Evolutionary conservation across 352 stramenopile species (phyloP).

Genomic region (Detonula confervacea): DNA sequence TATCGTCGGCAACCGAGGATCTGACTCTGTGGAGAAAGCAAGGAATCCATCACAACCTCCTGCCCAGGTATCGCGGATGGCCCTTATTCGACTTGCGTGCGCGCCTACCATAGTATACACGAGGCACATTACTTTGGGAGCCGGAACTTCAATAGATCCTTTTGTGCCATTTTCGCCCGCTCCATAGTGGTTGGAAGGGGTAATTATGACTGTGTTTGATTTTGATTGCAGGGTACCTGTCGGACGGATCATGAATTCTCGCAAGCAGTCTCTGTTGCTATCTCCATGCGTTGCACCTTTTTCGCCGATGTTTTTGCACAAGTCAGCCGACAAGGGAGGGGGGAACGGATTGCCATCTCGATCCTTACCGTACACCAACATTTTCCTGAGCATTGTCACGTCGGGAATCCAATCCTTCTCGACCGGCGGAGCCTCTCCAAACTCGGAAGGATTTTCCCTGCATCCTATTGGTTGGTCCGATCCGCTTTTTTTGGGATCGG

Average conservation of each 20-base stretch:
- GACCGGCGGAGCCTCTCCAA: conserved; percentile 26
- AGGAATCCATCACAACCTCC: conserved; percentile 66
- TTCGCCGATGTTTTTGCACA: conserved; percentile 66
- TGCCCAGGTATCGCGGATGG: conserved; percentile 74
- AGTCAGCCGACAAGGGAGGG: conserved; percentile 56
- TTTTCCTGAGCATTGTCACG: conserved; percentile 70
- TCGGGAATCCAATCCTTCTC: conserved; percentile 71
- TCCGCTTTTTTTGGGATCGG: conserved; percentile 37
- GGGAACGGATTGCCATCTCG: conserved; percentile 69
- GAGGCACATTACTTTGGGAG: conserved; percentile 72
- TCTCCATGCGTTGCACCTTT: conserved; percentile 52
- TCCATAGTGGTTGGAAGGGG: conserved; percentile 45
- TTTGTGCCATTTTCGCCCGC: background rate
- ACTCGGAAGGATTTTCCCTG: conserved; percentile 53
- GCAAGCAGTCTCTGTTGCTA: conserved; percentile 55
- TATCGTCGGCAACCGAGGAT: conserved; percentile 72
- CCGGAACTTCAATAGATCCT: conserved; percentile 32
- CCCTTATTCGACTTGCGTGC: conserved; percentile 70
- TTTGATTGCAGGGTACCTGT: conserved; percentile 50
- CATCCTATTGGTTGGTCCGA: conserved; percentile 51
- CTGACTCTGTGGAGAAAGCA: conserved; percentile 59
- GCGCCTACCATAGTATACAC: conserved; percentile 79
- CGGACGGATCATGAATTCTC: conserved; percentile 31
- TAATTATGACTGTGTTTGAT: conserved; percentile 45
- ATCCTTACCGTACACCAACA: conserved; percentile 66